These are phyloP conservation scores for Pythium monospermum DNA, from an alignment of 352 stramenopile genomes.

Conservation along the genomic window DNA sequence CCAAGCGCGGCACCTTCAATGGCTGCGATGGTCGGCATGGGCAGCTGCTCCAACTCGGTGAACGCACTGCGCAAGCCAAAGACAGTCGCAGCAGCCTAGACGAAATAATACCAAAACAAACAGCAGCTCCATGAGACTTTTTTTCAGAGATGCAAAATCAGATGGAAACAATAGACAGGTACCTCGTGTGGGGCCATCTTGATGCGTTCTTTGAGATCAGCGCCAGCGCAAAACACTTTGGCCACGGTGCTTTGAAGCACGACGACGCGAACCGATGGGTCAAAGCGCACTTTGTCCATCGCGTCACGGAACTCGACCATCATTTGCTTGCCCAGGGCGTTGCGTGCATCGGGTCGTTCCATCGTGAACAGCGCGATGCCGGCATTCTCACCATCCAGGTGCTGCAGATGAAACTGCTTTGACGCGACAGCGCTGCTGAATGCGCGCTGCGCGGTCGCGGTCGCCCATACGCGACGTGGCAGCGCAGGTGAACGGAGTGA, in stretches of 20 bases:
- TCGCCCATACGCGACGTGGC: neutral
- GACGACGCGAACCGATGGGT: constrained; percentile 54
- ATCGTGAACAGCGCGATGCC: constrained; percentile 72
- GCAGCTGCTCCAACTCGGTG: constrained; percentile 79
- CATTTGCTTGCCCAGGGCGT: constrained; percentile 77
- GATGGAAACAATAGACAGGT: too few species aligned
- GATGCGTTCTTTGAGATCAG: constrained; percentile 88
- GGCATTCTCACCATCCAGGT: constrained; percentile 44
- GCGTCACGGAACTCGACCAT: constrained; percentile 46
- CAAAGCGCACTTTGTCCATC: constrained; percentile 17
- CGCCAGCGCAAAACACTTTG: constrained; percentile 88
- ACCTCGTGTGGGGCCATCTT: constrained; percentile 86
- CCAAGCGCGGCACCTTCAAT: constrained; percentile 90
- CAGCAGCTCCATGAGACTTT: too few species aligned
- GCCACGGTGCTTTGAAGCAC: constrained; percentile 68
- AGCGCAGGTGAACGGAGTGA: neutral
- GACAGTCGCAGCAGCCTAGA: constrained; percentile 60
- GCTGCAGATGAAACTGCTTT: constrained; percentile 61
- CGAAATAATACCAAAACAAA: constrained; percentile 4
- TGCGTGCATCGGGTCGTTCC: constrained; percentile 57
- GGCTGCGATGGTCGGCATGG: constrained; percentile 90
- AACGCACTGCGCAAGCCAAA: constrained; percentile 76
- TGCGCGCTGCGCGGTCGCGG: neutral
- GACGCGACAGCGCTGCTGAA: constrained; percentile 22
- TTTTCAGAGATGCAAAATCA: too few species aligned